phyloP scores from a whole-genome alignment of 163 green algal species.

The Scenedesmus sp. region DNA sequence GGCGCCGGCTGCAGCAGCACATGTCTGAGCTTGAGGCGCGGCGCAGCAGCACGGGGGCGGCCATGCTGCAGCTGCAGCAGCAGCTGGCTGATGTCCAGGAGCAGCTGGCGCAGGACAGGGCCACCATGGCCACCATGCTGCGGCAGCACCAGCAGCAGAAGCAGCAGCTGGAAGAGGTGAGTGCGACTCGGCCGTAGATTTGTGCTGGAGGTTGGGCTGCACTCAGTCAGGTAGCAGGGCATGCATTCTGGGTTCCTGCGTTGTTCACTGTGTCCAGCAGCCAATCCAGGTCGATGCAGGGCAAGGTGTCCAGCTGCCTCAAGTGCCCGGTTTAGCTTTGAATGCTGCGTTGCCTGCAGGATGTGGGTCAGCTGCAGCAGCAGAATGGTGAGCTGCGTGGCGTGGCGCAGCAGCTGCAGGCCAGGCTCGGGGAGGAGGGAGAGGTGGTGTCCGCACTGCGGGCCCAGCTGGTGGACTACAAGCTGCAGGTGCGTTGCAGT shows the following conservation, averaged over 20 bases:
- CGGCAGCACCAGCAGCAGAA: slow-evolving; percentile 38
- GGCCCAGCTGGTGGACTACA: slow-evolving; percentile 50
- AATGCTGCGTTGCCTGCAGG: slow-evolving; percentile 14
- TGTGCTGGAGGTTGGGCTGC: no score
- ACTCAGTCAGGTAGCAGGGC: no score
- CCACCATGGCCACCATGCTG: slow-evolving; percentile 34
- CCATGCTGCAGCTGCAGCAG: slow-evolving; percentile 13
- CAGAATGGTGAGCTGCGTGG: slow-evolving; percentile 15
- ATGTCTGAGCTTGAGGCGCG: background rate
- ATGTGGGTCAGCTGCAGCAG: background rate
- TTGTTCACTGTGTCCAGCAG: no score
- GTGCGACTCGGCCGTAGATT: background rate
- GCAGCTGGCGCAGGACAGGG: slow-evolving; percentile 37
- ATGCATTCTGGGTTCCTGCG: no score
- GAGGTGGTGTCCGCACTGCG: slow-evolving; percentile 42
- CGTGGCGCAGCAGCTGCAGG: background rate
- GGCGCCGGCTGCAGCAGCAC: slow-evolving; percentile 21
- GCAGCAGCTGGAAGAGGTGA: slow-evolving; percentile 29
- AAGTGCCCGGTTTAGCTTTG: background rate
- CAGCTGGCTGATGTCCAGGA: slow-evolving; percentile 32
- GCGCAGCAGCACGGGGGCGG: background rate
- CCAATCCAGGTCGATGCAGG: no score
- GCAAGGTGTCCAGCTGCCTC: no score
- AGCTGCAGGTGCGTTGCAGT: background rate
- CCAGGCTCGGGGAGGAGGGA: slow-evolving; percentile 25